phyloP scores from a whole-genome alignment of 2,329 filamentous ascomycete genomes.

The Chaetomium olivaceum region DNA sequence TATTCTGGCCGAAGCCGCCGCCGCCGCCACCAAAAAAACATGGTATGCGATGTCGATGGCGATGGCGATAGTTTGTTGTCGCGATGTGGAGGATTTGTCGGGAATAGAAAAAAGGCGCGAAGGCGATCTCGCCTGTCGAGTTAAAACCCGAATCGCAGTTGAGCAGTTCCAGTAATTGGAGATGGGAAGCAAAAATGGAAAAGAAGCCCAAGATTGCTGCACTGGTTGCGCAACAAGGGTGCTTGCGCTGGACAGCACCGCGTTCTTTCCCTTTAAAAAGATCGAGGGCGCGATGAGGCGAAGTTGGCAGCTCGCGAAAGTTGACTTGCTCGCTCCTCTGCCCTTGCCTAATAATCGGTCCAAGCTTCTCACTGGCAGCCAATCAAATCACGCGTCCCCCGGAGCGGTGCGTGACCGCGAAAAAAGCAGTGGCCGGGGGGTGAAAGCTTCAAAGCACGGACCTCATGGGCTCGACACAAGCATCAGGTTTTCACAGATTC shows the following conservation, averaged over 20 bases:
- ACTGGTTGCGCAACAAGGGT: constrained; percentile 12
- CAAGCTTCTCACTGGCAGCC: constrained; percentile 8
- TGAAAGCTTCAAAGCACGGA: constrained; percentile 17
- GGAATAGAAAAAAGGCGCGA: constrained; percentile 20
- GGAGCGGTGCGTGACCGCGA: constrained; percentile 8
- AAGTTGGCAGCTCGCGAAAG: constrained; percentile 25
- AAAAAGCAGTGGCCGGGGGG: constrained; percentile 19
- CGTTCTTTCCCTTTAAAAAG: constrained; percentile 16
- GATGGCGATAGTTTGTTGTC: constrained; percentile 5
- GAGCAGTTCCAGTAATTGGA: neutral
- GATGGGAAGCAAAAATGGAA: neutral
- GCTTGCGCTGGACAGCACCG: constrained; percentile 17
- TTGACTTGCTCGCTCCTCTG: constrained; percentile 15
- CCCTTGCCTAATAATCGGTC: constrained; percentile 14
- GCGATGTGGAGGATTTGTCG: constrained; percentile 5
- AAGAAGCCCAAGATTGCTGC: neutral
- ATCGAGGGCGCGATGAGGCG: constrained; percentile 19
- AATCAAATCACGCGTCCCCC: constrained; percentile 1
- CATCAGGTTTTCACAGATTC: neutral
- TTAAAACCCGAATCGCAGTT: constrained; percentile 5
- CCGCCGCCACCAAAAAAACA: constrained; percentile 59
- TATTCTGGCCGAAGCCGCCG: constrained; percentile 62
- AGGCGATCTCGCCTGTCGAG: constrained; percentile 21
- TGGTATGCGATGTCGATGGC: constrained; percentile 38
- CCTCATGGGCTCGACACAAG: constrained; percentile 1